Evolutionary conservation across 2,329 filamentous ascomycete genomes (phyloP).

Genomic region (Delphinella strobiligena): DNA sequence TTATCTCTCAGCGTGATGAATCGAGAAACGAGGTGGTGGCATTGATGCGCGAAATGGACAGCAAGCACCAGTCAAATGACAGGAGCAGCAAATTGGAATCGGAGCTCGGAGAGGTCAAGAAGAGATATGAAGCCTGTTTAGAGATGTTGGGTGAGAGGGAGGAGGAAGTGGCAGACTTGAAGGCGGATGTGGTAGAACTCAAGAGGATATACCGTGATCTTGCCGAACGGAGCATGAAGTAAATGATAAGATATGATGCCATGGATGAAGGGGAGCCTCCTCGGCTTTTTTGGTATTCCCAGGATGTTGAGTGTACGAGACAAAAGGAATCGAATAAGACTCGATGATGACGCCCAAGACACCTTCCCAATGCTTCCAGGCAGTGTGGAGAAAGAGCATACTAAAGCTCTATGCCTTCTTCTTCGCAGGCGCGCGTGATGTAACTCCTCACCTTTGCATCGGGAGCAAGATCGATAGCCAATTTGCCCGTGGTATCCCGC

Average conservation of each 20-base stretch:
- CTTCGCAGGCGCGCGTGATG: slow-evolving; percentile 65
- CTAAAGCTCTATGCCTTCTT: slow-evolving; percentile 62
- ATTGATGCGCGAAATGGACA: slow-evolving; percentile 77
- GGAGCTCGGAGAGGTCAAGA: slow-evolving; percentile 56
- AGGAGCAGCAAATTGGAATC: slow-evolving; percentile 54
- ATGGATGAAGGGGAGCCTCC: neutral
- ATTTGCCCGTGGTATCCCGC: slow-evolving; percentile 55
- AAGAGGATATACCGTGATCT: slow-evolving; percentile 95
- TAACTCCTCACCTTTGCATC: slow-evolving; percentile 71
- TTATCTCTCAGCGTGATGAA: slow-evolving; percentile 80
- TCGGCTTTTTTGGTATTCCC: too few relatives aligned
- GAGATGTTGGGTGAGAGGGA: slow-evolving; percentile 97
- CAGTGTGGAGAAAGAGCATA: too few relatives aligned
- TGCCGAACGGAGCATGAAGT: slow-evolving; percentile 43
- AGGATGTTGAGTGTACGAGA: too few relatives aligned
- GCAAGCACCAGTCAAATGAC: slow-evolving; percentile 47
- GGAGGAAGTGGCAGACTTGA: slow-evolving; percentile 83
- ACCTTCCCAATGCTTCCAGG: too few relatives aligned
- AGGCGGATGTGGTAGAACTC: slow-evolving; percentile 78
- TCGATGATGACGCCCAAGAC: too few relatives aligned
- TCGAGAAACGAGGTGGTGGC: slow-evolving; percentile 82
- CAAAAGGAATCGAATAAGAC: too few relatives aligned
- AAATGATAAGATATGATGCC: neutral
- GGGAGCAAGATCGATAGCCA: slow-evolving; percentile 73
- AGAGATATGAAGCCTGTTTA: slow-evolving; percentile 77